phyloP scores from a whole-genome alignment of 495 filamentous ascomycete genomes.

The Hypomontagnella monticulosa region DNA sequence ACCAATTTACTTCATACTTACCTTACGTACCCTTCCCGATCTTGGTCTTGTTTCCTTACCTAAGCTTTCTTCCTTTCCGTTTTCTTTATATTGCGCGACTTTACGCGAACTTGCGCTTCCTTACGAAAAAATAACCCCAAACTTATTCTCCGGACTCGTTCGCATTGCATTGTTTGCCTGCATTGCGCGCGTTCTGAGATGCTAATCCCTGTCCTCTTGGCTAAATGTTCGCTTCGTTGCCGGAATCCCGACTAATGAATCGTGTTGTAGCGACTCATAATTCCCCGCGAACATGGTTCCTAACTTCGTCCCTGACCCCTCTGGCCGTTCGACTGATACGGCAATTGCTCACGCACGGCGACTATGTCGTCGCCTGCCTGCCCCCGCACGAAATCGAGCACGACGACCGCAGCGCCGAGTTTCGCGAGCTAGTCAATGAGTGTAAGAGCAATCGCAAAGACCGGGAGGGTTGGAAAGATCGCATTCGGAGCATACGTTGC shows the following conservation, averaged over 20 bases:
- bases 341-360: constrained; percentile 83
- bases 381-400: constrained; percentile 73
- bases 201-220: constrained; percentile 29
- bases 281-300: constrained; percentile 80
- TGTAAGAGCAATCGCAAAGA: constrained; percentile 65
- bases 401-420: constrained; percentile 64
- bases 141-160: constrained; percentile 3
- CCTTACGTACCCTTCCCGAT: constrained; percentile 11
- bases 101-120: constrained; percentile 12
- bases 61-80: constrained; percentile 20
- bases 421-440: constrained; percentile 65
- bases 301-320: constrained; percentile 85
- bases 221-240: constrained; percentile 30
- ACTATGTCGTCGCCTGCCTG: constrained; percentile 82
- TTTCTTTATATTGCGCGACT: constrained; percentile 14
- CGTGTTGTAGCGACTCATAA: constrained; percentile 62
- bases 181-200: constrained; percentile 26
- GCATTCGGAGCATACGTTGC: constrained; percentile 64
- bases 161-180: background rate
- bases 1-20: constrained; percentile 2
- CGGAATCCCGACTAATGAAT: constrained; percentile 50
- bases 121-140: background rate
- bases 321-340: constrained; percentile 75
- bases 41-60: constrained; percentile 31
- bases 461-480: constrained; percentile 66